Conservation (phyloP, 2,329 filamentous ascomycete genomes). For the Neonectria magnoliae region DNA sequence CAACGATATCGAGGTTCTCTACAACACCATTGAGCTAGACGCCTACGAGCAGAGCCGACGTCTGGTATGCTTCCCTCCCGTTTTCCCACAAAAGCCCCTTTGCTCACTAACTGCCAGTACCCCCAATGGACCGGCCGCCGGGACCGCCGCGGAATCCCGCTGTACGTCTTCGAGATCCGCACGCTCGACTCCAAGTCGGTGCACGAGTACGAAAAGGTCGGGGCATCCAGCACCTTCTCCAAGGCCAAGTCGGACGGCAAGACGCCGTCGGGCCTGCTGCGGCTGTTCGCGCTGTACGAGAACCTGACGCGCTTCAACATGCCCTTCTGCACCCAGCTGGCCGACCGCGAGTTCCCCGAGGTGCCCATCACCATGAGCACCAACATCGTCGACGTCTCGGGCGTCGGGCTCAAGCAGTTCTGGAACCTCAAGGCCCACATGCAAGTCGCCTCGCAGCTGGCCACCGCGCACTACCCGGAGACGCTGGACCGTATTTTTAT, state of each 20-base stretch:
- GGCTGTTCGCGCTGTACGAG: conserved; percentile 93
- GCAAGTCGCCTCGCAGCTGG: conserved; percentile 88
- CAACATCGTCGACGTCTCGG: conserved; percentile 93
- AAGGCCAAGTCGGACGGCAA: conserved; percentile 73
- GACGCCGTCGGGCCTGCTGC: conserved; percentile 79
- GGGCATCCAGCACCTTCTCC: conserved; percentile 64
- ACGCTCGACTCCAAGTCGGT: conserved; percentile 86
- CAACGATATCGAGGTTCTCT: conserved; percentile 81
- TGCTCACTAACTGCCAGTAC: conserved; percentile 65
- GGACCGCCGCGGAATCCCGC: conserved; percentile 88
- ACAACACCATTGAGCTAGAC: conserved; percentile 85
- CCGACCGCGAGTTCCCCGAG: conserved; percentile 74
- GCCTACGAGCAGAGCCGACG: conserved; percentile 83
- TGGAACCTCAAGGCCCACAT: conserved; percentile 95
- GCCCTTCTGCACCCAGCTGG: conserved; percentile 82
- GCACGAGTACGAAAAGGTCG: conserved; percentile 76
- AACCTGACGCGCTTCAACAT: conserved; percentile 88
- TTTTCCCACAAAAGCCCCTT: background rate
- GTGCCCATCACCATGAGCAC: conserved; percentile 93
- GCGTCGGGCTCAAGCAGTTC: conserved; percentile 90
- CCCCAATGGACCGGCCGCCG: conserved; percentile 94
- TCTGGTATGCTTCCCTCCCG: conserved; percentile 63
- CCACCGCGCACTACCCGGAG: conserved; percentile 94
- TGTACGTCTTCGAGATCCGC: conserved; percentile 90
- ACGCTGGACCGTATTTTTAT: conserved; percentile 77